Evolutionary conservation across 116 monocot species (phyloP).

Genomic region (Dioscorea cayenensis): DNA sequence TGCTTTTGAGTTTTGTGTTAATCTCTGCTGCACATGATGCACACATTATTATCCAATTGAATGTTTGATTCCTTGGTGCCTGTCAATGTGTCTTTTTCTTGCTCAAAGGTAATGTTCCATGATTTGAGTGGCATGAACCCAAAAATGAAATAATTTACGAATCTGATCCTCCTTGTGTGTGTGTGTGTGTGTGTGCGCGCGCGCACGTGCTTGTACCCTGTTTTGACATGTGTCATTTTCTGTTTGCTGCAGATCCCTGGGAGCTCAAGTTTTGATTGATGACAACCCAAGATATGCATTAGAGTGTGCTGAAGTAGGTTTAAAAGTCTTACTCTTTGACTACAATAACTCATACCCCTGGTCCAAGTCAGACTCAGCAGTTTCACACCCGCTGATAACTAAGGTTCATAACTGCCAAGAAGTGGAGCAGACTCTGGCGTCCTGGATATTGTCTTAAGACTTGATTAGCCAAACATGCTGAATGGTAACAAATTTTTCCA

Average conservation of each 20-base stretch:
- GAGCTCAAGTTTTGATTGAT: constrained; percentile 84
- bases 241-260: constrained; percentile 55
- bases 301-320: constrained; percentile 86
- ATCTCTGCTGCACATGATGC: too few species aligned
- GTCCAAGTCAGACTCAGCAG: constrained; percentile 56
- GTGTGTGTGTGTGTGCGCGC: too few species aligned
- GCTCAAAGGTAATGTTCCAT: too few species aligned
- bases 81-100: too few species aligned
- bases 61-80: too few species aligned
- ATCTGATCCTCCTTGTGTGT: too few species aligned
- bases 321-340: constrained; percentile 81
- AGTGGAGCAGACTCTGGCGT: constrained; percentile 58
- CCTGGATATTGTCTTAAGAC: constrained; percentile 28
- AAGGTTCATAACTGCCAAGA: constrained; percentile 87
- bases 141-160: too few species aligned
- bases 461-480: background rate
- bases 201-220: too few species aligned
- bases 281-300: constrained; percentile 93
- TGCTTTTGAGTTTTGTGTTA: background rate
- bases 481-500: background rate
- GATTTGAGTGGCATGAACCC: too few species aligned
- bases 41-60: too few species aligned
- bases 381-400: constrained; percentile 73
- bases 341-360: constrained; percentile 88
- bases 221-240: background rate